Conservation (phyloP, 2,329 filamentous ascomycete genomes). For the Ceratocystis huliohia region DNA sequence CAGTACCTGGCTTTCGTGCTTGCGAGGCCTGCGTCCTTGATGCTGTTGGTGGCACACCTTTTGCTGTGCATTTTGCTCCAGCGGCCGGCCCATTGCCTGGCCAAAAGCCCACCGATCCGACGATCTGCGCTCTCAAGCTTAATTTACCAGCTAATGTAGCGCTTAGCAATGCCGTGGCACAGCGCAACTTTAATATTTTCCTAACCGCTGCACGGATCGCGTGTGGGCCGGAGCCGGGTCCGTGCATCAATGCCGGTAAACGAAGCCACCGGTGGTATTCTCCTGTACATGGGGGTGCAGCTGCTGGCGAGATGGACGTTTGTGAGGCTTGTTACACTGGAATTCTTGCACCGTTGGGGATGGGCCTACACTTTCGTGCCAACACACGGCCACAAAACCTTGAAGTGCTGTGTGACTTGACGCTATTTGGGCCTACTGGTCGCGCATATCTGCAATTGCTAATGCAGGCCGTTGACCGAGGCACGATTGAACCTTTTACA, state of each 20-base stretch:
- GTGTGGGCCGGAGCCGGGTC: slow-evolving; percentile 24
- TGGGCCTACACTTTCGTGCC: slow-evolving; percentile 26
- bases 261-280: slow-evolving; percentile 29
- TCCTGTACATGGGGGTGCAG: slow-evolving; percentile 20
- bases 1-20: slow-evolving; percentile 25
- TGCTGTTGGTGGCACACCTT: slow-evolving; percentile 26
- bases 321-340: slow-evolving; percentile 30
- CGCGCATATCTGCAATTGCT: slow-evolving; percentile 24
- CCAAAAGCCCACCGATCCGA: background rate
- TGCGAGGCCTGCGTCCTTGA: slow-evolving; percentile 31
- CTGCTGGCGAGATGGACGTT: slow-evolving; percentile 24
- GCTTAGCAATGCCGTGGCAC: slow-evolving; percentile 24
- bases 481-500: slow-evolving; percentile 28
- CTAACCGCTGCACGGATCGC: slow-evolving; percentile 24
- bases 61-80: slow-evolving; percentile 26
- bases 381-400: slow-evolving; percentile 21
- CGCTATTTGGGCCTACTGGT: slow-evolving; percentile 25
- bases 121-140: slow-evolving; percentile 24
- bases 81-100: background rate
- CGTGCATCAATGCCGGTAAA: slow-evolving; percentile 27
- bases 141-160: slow-evolving; percentile 24
- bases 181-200: slow-evolving; percentile 26
- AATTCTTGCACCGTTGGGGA: slow-evolving; percentile 24
- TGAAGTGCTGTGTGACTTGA: slow-evolving; percentile 27
- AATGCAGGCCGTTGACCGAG: slow-evolving; percentile 27